Percentiles rank a stretch among this genome's conserved stretches.
phyloP scores from a whole-genome alignment of 345 rosid species.

The Sisymbrium altissimum region DNA sequence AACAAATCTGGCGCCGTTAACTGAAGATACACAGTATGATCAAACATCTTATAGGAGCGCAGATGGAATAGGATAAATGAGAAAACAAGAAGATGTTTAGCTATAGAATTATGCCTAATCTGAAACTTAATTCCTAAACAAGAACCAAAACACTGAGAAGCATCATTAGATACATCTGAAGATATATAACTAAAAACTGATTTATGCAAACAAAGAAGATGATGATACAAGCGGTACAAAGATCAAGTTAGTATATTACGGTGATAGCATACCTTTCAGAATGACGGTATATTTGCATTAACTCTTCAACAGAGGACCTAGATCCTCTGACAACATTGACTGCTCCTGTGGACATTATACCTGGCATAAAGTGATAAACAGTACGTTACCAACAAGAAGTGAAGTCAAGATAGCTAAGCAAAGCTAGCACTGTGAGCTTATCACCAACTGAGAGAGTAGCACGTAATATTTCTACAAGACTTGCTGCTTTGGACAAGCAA shows the following conservation, averaged over 20 bases:
- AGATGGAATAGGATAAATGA: not conserved
- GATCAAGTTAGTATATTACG: not conserved
- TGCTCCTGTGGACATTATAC: constrained; percentile 93
- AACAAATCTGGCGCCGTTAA: not conserved
- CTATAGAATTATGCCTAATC: not conserved
- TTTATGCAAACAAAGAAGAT: not conserved
- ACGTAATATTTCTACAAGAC: not conserved
- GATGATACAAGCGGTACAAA: not conserved
- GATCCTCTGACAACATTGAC: constrained; percentile 92
- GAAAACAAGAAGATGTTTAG: not conserved
- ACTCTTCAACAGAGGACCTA: constrained; percentile 82
- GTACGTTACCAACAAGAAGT: not conserved
- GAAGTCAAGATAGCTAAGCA: not conserved
- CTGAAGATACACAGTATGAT: not conserved
- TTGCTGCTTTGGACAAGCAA: not conserved
- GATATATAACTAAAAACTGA: not conserved
- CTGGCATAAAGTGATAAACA: constrained; percentile 37
- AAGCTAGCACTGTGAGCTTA: not conserved
- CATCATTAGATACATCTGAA: not conserved
- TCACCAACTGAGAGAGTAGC: not conserved
- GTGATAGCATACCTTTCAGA: constrained; percentile 68
- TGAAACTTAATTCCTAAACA: not conserved
- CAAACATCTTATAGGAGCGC: not conserved
- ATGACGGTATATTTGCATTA: constrained; percentile 78
- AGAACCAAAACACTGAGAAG: not conserved